Evolutionary conservation across 257 asterid genomes (phyloP), one percentile per base, ranked within the genome.

Genomic region (Petunia axillaris): DNA sequence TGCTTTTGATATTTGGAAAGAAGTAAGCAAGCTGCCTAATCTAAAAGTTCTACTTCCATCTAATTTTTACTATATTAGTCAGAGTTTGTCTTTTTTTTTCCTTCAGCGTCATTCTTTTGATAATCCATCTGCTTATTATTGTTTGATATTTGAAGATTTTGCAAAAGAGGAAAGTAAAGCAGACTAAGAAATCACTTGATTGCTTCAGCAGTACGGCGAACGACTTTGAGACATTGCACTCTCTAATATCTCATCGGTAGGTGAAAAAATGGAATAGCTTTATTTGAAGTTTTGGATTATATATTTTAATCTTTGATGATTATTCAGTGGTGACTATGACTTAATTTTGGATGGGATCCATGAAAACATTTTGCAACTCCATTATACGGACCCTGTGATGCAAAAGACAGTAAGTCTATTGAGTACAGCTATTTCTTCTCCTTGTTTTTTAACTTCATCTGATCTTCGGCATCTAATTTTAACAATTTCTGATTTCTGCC

Each of bases 1-100:
- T 87, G 96, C 97, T 78, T 91, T 96, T 83, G 97, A 92, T 81
- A 78, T 96, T 82, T 96, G 99, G 99, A 96, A 94, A 91, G 98
- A 92, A 96, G 99, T 93, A 78, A 90, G 81, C 64, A 62, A 44
- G 9, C 70, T 71, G 55, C 7, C 55, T 50, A 8, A 48, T 73
- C 53, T 64, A n/a, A 6, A 50, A 48, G 46, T 50, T 73, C 4
- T 36, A 73, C 62, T 73, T 50, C 63, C n/a, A 36, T 73, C 63
- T 73, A 2, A 39, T 35, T 65, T 65, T 35, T 39, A 65, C 44
- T 36, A 13, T 73, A 73, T 73, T 3, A 11, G 50, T 64, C 25
- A 25, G 25, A 25, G 25, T 57, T 36, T 73, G 2, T 73, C 78
- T 36, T 50, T 73, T 73, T 37, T 2, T 75, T 57, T 52, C 14